Evolutionary conservation across 768 basidiomycete species (phyloP).

Genomic region (Coprinopsis sp.): DNA sequence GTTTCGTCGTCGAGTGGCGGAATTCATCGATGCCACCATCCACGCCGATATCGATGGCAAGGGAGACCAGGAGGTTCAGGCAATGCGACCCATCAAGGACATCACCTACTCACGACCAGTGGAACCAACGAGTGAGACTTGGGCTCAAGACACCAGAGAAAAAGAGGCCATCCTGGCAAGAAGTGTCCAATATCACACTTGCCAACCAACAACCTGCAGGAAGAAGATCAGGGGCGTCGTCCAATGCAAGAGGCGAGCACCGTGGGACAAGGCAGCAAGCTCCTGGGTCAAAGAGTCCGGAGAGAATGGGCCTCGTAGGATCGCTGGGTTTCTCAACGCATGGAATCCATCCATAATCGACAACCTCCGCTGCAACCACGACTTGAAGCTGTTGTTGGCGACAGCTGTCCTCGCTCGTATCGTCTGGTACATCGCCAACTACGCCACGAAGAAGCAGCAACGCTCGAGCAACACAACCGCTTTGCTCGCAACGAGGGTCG

Average conservation of each 20-base stretch:
- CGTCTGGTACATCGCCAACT: constrained; percentile 34
- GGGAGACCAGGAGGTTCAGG: constrained; percentile 8
- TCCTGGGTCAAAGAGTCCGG: constrained; percentile 24
- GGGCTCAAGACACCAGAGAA: not conserved
- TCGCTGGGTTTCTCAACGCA: constrained; percentile 20
- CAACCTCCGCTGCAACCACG: constrained; percentile 29
- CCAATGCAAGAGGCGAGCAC: constrained; percentile 31
- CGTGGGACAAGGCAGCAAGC: constrained; percentile 18
- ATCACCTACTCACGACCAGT: constrained; percentile 32
- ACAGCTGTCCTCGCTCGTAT: constrained; percentile 28
- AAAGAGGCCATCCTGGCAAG: constrained; percentile 22
- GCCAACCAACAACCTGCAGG: constrained; percentile 21
- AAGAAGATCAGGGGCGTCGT: constrained; percentile 8
- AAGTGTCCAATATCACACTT: constrained; percentile 30
- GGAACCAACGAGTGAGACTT: constrained; percentile 18
- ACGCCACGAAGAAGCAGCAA: constrained; percentile 37
- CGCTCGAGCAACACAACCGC: constrained; percentile 32
- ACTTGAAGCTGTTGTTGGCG: constrained; percentile 34
- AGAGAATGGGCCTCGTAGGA: constrained; percentile 23
- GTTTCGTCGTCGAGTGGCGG: constrained; percentile 23
- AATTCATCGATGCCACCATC: constrained; percentile 28
- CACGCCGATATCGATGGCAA: constrained; percentile 24
- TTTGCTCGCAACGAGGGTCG: constrained; percentile 27
- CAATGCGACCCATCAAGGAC: constrained; percentile 13
- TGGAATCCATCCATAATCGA: constrained; percentile 23